phyloP scores from a whole-genome alignment of 495 filamentous ascomycete species.

The Aspergillus ellipticus region DNA sequence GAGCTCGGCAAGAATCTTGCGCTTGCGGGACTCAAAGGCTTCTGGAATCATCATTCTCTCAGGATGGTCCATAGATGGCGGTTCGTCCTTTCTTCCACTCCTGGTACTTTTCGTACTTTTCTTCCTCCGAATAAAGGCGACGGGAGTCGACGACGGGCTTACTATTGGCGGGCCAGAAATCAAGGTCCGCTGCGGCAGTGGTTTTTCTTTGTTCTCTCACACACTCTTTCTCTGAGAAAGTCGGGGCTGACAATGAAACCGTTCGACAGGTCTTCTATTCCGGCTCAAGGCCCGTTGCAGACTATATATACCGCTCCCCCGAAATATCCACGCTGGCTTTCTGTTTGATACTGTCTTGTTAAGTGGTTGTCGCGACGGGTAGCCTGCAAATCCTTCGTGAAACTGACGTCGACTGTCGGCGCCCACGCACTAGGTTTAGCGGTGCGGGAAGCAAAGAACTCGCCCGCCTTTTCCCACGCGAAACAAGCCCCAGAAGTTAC shows the following conservation, averaged over 20 bases:
- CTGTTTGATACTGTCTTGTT: not conserved
- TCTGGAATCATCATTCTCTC: conserved; percentile 25
- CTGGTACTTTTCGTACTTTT: conserved; percentile 9
- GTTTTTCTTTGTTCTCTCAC: not conserved
- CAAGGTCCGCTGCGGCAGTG: too few relatives aligned
- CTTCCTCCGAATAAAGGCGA: not conserved
- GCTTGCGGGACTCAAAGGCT: conserved; percentile 58
- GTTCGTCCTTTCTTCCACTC: conserved; percentile 8
- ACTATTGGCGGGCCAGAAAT: not conserved
- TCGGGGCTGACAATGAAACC: not conserved
- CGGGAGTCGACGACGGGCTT: not conserved
- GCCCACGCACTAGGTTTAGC: conserved; percentile 16
- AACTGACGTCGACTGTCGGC: conserved; percentile 6
- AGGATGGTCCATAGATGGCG: conserved; percentile 2
- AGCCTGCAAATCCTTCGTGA: conserved; percentile 15
- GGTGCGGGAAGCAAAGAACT: conserved; percentile 16
- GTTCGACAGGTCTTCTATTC: not conserved
- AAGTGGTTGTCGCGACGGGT: not conserved
- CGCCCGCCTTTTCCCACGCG: conserved; percentile 20
- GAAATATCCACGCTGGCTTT: not conserved
- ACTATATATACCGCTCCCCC: not conserved
- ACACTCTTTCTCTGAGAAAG: not conserved
- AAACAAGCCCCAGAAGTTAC: conserved; percentile 24
- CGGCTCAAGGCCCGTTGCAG: not conserved
- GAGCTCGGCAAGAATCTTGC: conserved; percentile 61